Evolutionary conservation across 148 eudicot genomes (phyloP), one percentile per base, ranked within the genome.

Genomic region (Rhododendron griersonianum): DNA sequence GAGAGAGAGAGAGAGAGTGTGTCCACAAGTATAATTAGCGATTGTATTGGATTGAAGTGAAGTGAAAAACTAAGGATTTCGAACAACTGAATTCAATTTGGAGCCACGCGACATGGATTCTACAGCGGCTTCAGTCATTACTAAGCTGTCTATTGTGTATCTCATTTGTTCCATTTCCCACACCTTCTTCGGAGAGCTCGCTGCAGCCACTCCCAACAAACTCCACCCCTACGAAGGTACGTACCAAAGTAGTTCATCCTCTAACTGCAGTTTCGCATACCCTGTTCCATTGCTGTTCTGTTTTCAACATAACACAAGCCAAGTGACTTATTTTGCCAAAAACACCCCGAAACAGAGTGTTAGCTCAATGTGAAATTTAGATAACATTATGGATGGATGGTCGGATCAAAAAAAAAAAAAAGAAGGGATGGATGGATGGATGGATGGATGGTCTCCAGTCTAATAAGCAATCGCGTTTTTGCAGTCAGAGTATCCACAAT

Each of bases 181-280:
- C 23, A 23, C n/a, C 18, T 85, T 23, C 18, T 85, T 23, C 30
- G 85, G n/a, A 69, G 69, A 5, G 61, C 61, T 86, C 44, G 89
- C 45, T 41, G 45, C 89, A 14, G 85, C 85, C 57, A 33, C 83
- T 33, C 80, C 90, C 53, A 86, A 57, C 53, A 86, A 69, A 86
- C 93, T 90, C 86, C 88, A 86, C 86, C 78, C 75, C 45, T 63
- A 84, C 11, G 91, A 90, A 91, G 91, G 91, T 91, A 80, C n/a
- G 91, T 91, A 80, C n/a, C 11, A 73, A 50, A 21, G 2, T 9
- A 19, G 61, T 55, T 18, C 6, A 55, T 55, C 61, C 21, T 55
- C 21, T 4, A 16, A 55, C 16, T 18, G 11, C 45, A 6, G 61
- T 55, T 55, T 15, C 11, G 15, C 57, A 47, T 3, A 2, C 1